Evolutionary conservation across 192 early-diverging fungal species (phyloP).

Genomic region (Ambispora gerdemannii): DNA sequence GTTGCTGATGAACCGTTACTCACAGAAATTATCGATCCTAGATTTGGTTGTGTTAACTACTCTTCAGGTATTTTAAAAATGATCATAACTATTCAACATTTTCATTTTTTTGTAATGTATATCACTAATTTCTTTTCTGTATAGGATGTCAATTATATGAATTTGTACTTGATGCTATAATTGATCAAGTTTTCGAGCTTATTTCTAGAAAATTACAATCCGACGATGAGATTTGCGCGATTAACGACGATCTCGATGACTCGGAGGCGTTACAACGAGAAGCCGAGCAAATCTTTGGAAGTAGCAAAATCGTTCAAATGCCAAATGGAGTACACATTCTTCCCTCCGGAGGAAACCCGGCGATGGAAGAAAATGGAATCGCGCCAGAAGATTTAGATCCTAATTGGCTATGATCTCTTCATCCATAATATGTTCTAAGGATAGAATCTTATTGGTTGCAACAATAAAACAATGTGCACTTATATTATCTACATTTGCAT

Average conservation of each 20-base stretch:
- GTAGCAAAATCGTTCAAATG: not conserved
- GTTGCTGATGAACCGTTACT: constrained; percentile 4
- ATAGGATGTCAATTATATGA: not conserved
- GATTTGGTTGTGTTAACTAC: constrained; percentile 22
- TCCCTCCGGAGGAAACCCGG: too few species aligned
- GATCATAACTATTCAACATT: not conserved
- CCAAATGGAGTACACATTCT: not conserved
- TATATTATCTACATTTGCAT: too few species aligned
- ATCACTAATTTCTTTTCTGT: not conserved
- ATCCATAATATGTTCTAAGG: too few species aligned
- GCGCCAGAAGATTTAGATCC: not conserved
- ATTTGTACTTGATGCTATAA: not conserved
- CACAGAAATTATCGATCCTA: constrained; percentile 8
- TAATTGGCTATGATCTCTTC: not conserved
- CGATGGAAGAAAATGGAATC: not conserved
- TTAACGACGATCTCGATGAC: not conserved
- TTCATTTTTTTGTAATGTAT: not conserved
- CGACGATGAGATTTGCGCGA: not conserved
- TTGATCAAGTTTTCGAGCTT: not conserved
- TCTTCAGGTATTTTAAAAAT: constrained; percentile 28
- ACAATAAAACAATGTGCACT: too few species aligned
- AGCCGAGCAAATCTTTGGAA: not conserved
- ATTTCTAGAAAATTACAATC: not conserved
- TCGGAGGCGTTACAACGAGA: not conserved
- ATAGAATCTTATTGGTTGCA: too few species aligned